These are phyloP conservation scores for Clitoria ternatea DNA, from an alignment of 306 rosid species.

Conservation along the genomic window DNA sequence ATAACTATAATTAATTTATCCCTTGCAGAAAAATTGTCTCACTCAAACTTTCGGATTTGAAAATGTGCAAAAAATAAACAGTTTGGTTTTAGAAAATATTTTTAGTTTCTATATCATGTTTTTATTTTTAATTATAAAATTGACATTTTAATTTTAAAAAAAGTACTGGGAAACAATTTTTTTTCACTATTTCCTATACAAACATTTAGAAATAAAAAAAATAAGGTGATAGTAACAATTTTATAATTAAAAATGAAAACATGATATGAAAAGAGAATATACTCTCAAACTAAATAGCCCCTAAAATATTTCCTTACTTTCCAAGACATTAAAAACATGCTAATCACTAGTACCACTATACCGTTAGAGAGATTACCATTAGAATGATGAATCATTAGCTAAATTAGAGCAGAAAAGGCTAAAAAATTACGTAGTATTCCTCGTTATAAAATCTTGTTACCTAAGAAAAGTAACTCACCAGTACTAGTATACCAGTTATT, in stretches of 20 bases:
- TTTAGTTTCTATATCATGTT: too few relatives aligned
- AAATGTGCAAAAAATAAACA: background rate
- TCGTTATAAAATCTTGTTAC: background rate
- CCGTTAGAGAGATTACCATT: background rate
- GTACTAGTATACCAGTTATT: background rate
- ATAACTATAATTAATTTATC: background rate
- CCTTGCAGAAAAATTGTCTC: background rate
- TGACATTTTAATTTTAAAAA: too few relatives aligned
- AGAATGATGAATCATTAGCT: background rate
- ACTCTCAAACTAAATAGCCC: too few relatives aligned
- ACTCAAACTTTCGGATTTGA: background rate
- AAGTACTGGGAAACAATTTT: too few relatives aligned
- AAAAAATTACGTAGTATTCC: background rate
- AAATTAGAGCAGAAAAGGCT: background rate
- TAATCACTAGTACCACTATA: too few relatives aligned
- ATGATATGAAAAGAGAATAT: too few relatives aligned
- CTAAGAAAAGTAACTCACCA: background rate
- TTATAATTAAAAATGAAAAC: too few relatives aligned
- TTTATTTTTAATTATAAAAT: too few relatives aligned
- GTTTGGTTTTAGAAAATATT: too few relatives aligned
- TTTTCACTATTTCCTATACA: too few relatives aligned
- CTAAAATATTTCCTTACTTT: background rate
- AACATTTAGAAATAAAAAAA: too few relatives aligned
- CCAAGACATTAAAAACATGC: background rate
- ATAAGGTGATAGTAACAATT: too few relatives aligned